Evolutionary conservation across 768 basidiomycete species (phyloP), one percentile per base, ranked within the genome.

Genomic region (Kondoa subrosea): DNA sequence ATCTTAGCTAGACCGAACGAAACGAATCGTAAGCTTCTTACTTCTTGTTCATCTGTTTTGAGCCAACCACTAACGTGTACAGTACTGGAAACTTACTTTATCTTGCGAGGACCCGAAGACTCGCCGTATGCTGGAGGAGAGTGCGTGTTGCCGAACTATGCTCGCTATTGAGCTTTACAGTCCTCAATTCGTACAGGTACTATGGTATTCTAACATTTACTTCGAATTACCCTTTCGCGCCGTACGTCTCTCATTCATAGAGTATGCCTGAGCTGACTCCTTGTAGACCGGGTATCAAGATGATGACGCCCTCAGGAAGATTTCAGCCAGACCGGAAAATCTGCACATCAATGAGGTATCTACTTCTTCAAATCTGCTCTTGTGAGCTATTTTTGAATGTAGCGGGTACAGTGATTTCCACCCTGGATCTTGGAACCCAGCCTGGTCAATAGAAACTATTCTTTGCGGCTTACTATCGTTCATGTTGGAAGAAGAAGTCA

Each of bases 401-500:
- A 8, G 25, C 58, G 21, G 12, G 58, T 4, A 50, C 58, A 91
- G 89, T 2, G 89, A 91, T 77, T 91, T 90, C 75, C 90, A 91
- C 74, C 89, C 90, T 0, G 89, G 88, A 70, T 83, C 87, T 15
- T 91, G 90, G 91, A 91, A 91, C 77, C 91, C 91, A 3, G 88
- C 90, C 1, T 93, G 91, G 91, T 89, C 87, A 74, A 89, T 92
- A 14, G 87, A 88, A 26, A 93, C 91, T 15, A 93, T 93, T 66
- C 60, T 75, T 26, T 69, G 70, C 3, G 95, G 95, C 25, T 81
- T 97, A 25, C 79, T 93, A 61, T 90, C 88, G 2, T 95, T 95
- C 79, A 93, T 93, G 91, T 81, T 92, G 62, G 85, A 88, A 0
- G 89, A 95, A 72, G 91, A 95, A 78, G 91, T 96, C 83, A 97